These are phyloP conservation scores for Aspergillus sp. DNA, from an alignment of 2,329 filamentous ascomycete species.

Conservation along the genomic window DNA sequence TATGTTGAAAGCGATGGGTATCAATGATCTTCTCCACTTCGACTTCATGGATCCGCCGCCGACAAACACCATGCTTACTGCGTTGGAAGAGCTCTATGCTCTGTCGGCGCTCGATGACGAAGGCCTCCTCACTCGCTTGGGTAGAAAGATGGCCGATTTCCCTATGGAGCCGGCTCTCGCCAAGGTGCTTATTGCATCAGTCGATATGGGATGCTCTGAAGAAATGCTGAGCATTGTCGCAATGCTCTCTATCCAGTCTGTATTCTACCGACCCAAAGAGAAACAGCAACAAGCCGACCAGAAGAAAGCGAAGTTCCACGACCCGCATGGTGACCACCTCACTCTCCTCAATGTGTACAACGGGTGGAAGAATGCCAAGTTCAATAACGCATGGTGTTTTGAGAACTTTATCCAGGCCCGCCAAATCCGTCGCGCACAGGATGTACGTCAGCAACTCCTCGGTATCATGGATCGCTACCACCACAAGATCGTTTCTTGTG, in stretches of 20 bases:
- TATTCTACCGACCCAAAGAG: slow-evolving; percentile 96
- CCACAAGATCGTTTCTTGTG: slow-evolving; percentile 78
- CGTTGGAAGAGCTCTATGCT: slow-evolving; percentile 90
- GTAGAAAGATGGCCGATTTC: slow-evolving; percentile 97
- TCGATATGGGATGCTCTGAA: slow-evolving; percentile 85
- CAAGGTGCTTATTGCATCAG: slow-evolving; percentile 83
- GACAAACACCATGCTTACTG: slow-evolving; percentile 95
- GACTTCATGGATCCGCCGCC: slow-evolving; percentile 99
- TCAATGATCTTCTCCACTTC: slow-evolving; percentile 94
- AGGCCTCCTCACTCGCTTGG: slow-evolving; percentile 84
- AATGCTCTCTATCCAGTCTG: slow-evolving; percentile 81
- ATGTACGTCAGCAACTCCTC: slow-evolving; percentile 86
- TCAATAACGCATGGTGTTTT: slow-evolving; percentile 86
- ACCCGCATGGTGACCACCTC: slow-evolving; percentile 88
- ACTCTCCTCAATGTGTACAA: slow-evolving; percentile 97
- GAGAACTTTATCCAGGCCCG: slow-evolving; percentile 97
- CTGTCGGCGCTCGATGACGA: slow-evolving; percentile 91
- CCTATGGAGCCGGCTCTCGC: slow-evolving; percentile 93
- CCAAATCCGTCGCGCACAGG: slow-evolving; percentile 82
- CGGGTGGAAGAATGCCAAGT: slow-evolving; percentile 84
- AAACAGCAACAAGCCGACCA: slow-evolving; percentile 96
- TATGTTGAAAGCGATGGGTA: slow-evolving; percentile 98
- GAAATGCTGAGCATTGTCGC: slow-evolving; percentile 93
- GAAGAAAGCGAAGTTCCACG: slow-evolving; percentile 97
- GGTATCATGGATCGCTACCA: slow-evolving; percentile 93